phyloP scores from a whole-genome alignment of 129 eudicot species.

The Lactuca saligna region DNA sequence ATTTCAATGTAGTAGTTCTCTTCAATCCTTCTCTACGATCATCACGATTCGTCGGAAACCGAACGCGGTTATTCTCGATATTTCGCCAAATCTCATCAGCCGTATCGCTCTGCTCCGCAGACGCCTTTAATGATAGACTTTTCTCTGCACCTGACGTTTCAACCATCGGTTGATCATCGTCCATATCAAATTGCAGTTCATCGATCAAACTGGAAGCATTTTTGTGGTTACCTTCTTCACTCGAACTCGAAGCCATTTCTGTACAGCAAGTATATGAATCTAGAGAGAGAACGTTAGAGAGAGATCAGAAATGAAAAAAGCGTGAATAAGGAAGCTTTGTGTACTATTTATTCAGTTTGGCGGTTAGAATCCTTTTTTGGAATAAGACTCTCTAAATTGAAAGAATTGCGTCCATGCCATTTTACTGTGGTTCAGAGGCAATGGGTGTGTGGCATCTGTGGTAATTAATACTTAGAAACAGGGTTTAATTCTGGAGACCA shows the following conservation, averaged over 20 bases:
- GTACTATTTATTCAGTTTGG: slow-evolving; percentile 6
- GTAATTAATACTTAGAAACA: slow-evolving; percentile 14
- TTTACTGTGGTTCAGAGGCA: neutral
- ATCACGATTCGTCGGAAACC: neutral
- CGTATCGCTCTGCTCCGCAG: slow-evolving; percentile 1
- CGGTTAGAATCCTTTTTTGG: slow-evolving; percentile 1
- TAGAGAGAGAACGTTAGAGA: slow-evolving; percentile 17
- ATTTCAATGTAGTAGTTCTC: slow-evolving; percentile 19
- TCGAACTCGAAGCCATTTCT: slow-evolving; percentile 7
- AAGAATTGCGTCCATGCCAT: slow-evolving; percentile 18
- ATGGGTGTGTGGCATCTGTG: neutral
- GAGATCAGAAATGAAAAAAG: slow-evolving; percentile 2
- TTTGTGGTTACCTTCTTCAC: slow-evolving; percentile 3
- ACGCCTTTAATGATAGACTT: neutral
- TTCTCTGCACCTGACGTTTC: slow-evolving; percentile 14
- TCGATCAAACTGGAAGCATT: slow-evolving; percentile 1
- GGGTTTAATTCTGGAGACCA: neutral
- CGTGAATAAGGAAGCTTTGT: slow-evolving; percentile 7
- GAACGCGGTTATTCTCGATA: slow-evolving; percentile 17
- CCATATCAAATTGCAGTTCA: slow-evolving; percentile 29
- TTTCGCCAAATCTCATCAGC: slow-evolving; percentile 29
- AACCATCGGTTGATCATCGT: slow-evolving; percentile 2
- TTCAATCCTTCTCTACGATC: slow-evolving; percentile 22
- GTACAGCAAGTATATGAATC: neutral
- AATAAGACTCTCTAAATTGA: neutral